A percentile compares a stretch with the other conserved stretches of the same genome.
These are phyloP conservation scores for Fusarium sp. DNA, from an alignment of 2,329 filamentous ascomycete genomes.

Conservation along the genomic window DNA sequence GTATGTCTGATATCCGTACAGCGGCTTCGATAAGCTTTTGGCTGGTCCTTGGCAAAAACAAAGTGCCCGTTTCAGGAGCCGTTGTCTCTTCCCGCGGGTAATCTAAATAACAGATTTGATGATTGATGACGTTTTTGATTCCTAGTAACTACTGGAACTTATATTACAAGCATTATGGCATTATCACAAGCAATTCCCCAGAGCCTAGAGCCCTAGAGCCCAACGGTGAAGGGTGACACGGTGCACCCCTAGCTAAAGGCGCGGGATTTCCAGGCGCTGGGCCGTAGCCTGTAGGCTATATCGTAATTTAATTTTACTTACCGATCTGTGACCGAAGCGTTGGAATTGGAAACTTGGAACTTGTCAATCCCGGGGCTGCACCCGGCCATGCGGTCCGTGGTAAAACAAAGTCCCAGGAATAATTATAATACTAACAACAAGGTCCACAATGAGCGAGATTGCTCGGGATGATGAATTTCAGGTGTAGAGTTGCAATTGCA, in stretches of 20 bases:
- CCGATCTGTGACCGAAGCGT: conserved; percentile 25
- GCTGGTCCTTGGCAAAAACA: conserved; percentile 18
- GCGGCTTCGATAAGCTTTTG: conserved; percentile 24
- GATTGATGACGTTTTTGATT: conserved; percentile 23
- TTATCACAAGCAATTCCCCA: conserved; percentile 20
- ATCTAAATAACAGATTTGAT: conserved; percentile 2
- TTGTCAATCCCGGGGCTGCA: conserved; percentile 16
- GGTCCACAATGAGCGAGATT: conserved; percentile 37
- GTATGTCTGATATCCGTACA: conserved; percentile 1
- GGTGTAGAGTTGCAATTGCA: conserved; percentile 9
- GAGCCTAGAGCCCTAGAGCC: background rate
- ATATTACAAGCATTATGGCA: conserved; percentile 30
- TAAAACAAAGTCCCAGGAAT: conserved; percentile 13
- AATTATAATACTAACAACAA: background rate
- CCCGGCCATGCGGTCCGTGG: conserved; percentile 26
- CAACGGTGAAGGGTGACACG: conserved; percentile 15
- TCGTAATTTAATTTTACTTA: conserved; percentile 32
- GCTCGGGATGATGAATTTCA: conserved; percentile 27
- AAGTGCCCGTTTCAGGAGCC: conserved; percentile 5
- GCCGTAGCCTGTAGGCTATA: background rate
- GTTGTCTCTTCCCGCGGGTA: conserved; percentile 10
- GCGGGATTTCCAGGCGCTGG: background rate
- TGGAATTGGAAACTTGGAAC: conserved; percentile 30
- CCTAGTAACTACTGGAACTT: background rate
- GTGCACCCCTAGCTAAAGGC: conserved; percentile 4